These are phyloP conservation scores for Aquanectria penicillioides DNA, from an alignment of 2,329 filamentous ascomycete species.

Conservation along the genomic window DNA sequence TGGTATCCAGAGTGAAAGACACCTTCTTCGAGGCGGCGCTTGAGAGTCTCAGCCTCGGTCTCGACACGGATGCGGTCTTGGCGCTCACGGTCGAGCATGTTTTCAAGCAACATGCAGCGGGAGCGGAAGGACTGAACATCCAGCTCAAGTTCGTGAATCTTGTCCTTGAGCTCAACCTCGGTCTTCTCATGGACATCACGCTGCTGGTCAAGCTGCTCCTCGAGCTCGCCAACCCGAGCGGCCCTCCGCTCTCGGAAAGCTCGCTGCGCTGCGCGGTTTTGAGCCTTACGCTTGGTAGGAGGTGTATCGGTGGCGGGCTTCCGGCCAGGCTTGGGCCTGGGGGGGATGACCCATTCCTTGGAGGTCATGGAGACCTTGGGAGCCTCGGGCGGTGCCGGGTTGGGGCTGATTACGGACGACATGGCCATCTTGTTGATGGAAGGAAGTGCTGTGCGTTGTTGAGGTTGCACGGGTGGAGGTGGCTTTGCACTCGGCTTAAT, in stretches of 20 bases:
- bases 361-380: slow-evolving; percentile 73
- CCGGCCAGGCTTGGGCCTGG: slow-evolving; percentile 86
- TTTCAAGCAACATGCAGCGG: slow-evolving; percentile 71
- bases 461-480: slow-evolving; percentile 44
- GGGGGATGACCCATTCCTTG: slow-evolving; percentile 88
- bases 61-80: slow-evolving; percentile 57
- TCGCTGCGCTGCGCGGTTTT: slow-evolving; percentile 91
- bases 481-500: slow-evolving; percentile 40
- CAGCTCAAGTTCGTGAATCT: slow-evolving; percentile 67
- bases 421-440: slow-evolving; percentile 58
- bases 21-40: slow-evolving; percentile 44
- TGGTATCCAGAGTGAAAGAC: slow-evolving; percentile 41
- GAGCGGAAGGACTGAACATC: slow-evolving; percentile 74
- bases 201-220: slow-evolving; percentile 72
- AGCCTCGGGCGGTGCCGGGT: slow-evolving; percentile 49
- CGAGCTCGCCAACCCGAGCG: slow-evolving; percentile 81
- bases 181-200: slow-evolving; percentile 66
- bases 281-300: slow-evolving; percentile 91
- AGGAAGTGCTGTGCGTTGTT: slow-evolving; percentile 47
- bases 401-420: slow-evolving; percentile 57
- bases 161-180: slow-evolving; percentile 67
- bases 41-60: slow-evolving; percentile 50
- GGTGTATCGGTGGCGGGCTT: slow-evolving; percentile 95
- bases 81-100: slow-evolving; percentile 68
- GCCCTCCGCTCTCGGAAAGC: slow-evolving; percentile 90